A percentile compares a stretch with the other conserved stretches of the same genome.
Evolutionary conservation across 108 stramenopile species (phyloP).

Genomic region (Aureococcus anophagefferens): DNA sequence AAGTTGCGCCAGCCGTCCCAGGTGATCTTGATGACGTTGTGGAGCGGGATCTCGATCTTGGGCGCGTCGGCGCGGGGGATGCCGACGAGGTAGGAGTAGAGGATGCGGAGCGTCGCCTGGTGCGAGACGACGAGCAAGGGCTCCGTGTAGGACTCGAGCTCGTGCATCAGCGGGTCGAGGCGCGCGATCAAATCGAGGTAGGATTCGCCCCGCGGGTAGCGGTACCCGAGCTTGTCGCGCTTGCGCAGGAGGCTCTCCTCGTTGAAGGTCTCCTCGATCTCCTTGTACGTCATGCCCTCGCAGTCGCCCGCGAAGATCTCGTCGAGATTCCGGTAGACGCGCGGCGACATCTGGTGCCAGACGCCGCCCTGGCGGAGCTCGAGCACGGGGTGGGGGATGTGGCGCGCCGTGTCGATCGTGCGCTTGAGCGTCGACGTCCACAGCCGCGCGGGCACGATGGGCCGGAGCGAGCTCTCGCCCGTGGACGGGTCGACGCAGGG

Average conservation of each 20-base stretch:
- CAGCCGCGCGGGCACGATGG: not conserved
- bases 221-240: conserved; percentile 22
- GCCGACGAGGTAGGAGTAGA: conserved; percentile 52
- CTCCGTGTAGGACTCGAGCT: conserved; percentile 44
- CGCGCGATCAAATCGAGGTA: conserved; percentile 13
- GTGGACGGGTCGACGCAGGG: not conserved
- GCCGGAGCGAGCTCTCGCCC: not conserved
- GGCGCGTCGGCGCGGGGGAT: conserved; percentile 38
- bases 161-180: conserved; percentile 49
- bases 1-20: not conserved
- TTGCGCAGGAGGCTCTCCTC: not conserved
- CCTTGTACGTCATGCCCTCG: conserved; percentile 38
- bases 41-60: conserved; percentile 49
- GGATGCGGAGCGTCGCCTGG: conserved; percentile 44
- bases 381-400: not conserved
- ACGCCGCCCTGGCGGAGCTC: not conserved
- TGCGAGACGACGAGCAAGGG: conserved; percentile 49
- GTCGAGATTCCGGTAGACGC: conserved; percentile 7
- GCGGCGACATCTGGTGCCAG: not conserved
- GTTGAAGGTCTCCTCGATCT: conserved; percentile 3
- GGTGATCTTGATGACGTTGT: conserved; percentile 51
- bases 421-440: conserved; percentile 16
- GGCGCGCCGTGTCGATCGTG: conserved; percentile 10
- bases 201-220: conserved; percentile 2
- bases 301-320: conserved; percentile 37